Conservation (phyloP, 345 rosid species). For the Hypericum perforatum region DNA sequence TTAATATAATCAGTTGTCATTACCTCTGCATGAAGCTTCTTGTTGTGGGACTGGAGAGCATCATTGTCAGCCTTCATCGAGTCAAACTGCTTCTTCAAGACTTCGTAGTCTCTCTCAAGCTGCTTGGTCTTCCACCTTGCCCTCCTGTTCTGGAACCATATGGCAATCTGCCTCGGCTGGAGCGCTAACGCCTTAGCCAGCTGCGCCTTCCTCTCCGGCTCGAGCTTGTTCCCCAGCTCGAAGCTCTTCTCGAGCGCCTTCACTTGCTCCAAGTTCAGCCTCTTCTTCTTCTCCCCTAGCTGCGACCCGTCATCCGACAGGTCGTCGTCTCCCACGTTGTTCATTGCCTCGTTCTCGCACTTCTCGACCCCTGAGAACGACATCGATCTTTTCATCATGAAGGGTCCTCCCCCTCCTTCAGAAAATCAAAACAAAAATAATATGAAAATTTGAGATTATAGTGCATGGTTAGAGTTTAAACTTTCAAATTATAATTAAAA, state of each 20-base stretch:
- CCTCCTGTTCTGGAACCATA: conserved; percentile 31
- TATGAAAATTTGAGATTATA: neutral
- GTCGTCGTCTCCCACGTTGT: conserved; percentile 42
- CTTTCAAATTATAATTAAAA: no score
- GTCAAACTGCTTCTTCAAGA: conserved; percentile 27
- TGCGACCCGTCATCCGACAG: conserved; percentile 55
- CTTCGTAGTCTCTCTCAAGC: conserved; percentile 27
- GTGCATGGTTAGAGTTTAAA: no score
- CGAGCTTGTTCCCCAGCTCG: conserved; percentile 28
- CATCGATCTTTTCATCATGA: conserved; percentile 75
- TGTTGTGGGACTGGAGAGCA: conserved; percentile 21
- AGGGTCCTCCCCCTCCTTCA: conserved; percentile 39
- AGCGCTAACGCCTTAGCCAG: conserved; percentile 26
- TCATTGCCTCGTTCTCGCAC: conserved; percentile 24
- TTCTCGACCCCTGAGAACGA: conserved; percentile 55
- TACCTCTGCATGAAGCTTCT: conserved; percentile 25
- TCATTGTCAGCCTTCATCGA: conserved; percentile 25
- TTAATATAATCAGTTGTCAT: conserved; percentile 5
- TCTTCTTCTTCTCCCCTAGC: conserved; percentile 29
- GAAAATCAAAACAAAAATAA: neutral
- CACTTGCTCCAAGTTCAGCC: conserved; percentile 26
- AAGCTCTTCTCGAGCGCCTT: conserved; percentile 32
- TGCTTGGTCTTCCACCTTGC: conserved; percentile 34
- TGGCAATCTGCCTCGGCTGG: conserved; percentile 27
- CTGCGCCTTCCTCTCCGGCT: conserved; percentile 29